Evolutionary conservation across 208 protist species (phyloP).

Genomic region (Strigomonas culicis): DNA sequence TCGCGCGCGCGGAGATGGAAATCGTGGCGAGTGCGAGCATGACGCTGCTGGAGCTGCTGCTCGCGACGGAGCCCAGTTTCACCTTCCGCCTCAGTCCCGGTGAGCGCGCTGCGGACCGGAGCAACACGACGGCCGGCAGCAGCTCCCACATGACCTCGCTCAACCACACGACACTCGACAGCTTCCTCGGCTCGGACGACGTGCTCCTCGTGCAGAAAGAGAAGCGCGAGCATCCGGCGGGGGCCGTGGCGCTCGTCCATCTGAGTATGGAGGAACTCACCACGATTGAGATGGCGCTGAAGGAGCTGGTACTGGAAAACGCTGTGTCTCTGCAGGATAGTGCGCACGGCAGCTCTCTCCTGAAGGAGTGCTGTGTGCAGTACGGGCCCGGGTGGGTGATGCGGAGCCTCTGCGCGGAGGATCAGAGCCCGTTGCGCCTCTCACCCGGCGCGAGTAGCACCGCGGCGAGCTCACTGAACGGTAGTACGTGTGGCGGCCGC

Average conservation of each 20-base stretch:
- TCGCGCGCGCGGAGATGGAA: neutral
- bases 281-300: neutral
- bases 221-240: neutral
- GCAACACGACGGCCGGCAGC: neutral
- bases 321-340: neutral
- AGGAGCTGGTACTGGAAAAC: neutral
- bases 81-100: neutral
- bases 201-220: neutral
- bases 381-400: neutral
- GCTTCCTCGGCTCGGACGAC: neutral
- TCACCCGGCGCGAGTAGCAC: neutral
- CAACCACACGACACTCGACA: neutral
- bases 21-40: conserved; percentile 2
- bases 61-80: neutral
- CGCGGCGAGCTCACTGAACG: neutral
- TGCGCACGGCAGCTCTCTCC: neutral
- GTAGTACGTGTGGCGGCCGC: neutral
- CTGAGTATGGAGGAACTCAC: neutral
- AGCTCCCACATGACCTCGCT: neutral
- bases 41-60: conserved; percentile 1
- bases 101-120: neutral
- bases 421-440: no score
- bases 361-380: neutral
- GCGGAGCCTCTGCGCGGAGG: no score
- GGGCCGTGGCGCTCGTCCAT: neutral